These are phyloP conservation scores for Magnaporthales sp. DNA, from an alignment of 2,329 filamentous ascomycete genomes.

Conservation along the genomic window DNA sequence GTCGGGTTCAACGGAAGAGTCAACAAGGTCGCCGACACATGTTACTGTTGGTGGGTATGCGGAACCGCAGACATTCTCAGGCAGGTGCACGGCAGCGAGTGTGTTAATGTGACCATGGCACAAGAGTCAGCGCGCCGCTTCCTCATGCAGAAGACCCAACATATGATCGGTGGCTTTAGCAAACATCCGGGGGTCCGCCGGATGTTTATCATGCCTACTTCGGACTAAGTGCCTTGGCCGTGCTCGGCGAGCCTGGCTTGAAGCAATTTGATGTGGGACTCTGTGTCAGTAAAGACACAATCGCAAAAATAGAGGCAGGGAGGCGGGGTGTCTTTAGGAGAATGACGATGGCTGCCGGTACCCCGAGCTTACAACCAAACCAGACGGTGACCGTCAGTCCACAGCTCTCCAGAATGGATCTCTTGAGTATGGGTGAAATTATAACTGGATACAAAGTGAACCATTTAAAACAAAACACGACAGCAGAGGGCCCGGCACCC, in stretches of 20 bases:
- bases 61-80: conserved; percentile 44
- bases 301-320: conserved; percentile 38
- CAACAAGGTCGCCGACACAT: conserved; percentile 91
- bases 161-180: conserved; percentile 75
- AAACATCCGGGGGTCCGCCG: conserved; percentile 61
- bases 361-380: not conserved
- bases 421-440: not conserved
- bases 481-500: not conserved
- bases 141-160: conserved; percentile 78
- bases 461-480: not conserved
- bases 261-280: conserved; percentile 65
- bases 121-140: conserved; percentile 59
- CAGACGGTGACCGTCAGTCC: too few species aligned
- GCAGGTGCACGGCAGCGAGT: conserved; percentile 42
- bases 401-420: not conserved
- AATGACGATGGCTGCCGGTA: not conserved
- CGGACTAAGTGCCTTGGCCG: conserved; percentile 69
- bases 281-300: conserved; percentile 60
- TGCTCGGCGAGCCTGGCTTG: conserved; percentile 61
- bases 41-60: conserved; percentile 88
- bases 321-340: conserved; percentile 26
- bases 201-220: conserved; percentile 87
- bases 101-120: conserved; percentile 49
- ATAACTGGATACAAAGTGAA: not conserved
- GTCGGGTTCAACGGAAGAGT: conserved; percentile 82